Conservation (phyloP, 495 filamentous ascomycete genomes). For the Penicillium riverlandense region DNA sequence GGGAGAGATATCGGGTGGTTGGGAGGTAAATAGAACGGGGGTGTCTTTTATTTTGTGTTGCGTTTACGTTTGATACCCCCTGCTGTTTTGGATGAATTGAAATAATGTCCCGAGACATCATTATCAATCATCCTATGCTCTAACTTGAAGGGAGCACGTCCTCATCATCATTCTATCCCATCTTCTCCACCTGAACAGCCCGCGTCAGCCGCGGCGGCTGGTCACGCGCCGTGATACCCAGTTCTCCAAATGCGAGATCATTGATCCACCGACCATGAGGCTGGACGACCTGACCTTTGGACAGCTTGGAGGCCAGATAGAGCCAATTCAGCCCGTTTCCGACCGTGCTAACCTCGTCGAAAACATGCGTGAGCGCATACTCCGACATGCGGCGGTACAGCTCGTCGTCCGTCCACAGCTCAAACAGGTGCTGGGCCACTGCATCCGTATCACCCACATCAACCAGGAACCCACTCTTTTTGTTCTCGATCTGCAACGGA, state of each 20-base stretch:
- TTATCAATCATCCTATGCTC: too few relatives aligned
- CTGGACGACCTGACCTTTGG: constrained; percentile 37
- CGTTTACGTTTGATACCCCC: not conserved
- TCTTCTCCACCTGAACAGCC: constrained; percentile 24
- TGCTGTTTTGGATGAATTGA: not conserved
- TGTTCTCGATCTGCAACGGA: constrained; percentile 69
- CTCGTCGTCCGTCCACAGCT: constrained; percentile 60
- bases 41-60: constrained; percentile 4
- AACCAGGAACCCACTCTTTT: constrained; percentile 71
- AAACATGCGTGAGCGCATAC: constrained; percentile 59
- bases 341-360: constrained; percentile 77
- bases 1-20: constrained; percentile 40
- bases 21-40: constrained; percentile 15
- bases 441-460: constrained; percentile 64
- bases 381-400: constrained; percentile 60
- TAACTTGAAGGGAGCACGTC: too few relatives aligned
- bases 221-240: constrained; percentile 26
- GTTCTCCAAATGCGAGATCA: constrained; percentile 67
- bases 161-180: constrained; percentile 10
- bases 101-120: not conserved
- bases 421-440: constrained; percentile 62
- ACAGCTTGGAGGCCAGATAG: constrained; percentile 62
- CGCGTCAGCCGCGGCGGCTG: constrained; percentile 44
- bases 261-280: constrained; percentile 63
- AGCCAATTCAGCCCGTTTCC: constrained; percentile 75